Percentiles rank a stretch among this genome's conserved stretches.
These are phyloP conservation scores for Chlamydomonas incerta DNA, from an alignment of 139 green algal genomes.

Conservation along the genomic window DNA sequence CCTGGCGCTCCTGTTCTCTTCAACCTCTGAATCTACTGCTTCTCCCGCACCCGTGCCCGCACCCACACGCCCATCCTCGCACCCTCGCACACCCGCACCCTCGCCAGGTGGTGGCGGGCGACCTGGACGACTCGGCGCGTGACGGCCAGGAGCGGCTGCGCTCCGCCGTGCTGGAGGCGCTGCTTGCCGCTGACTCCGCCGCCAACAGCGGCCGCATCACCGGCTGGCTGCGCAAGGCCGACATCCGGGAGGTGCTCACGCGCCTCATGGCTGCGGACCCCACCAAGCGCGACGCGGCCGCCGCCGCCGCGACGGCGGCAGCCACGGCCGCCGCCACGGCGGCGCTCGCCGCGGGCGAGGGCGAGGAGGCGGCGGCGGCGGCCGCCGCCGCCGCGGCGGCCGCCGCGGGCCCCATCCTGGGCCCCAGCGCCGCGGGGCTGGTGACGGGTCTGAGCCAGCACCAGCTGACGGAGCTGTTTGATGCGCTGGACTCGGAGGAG, in stretches of 20 bases:
- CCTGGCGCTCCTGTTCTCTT: too few relatives aligned
- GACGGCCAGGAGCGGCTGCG: conserved; percentile 52
- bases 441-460: neutral
- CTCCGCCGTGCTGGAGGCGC: conserved; percentile 30
- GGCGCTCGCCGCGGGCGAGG: neutral
- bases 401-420: neutral
- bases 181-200: conserved; percentile 4
- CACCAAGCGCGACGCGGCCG: neutral
- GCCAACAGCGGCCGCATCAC: conserved; percentile 45
- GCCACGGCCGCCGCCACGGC: too few relatives aligned
- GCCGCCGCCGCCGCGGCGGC: neutral
- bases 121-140: conserved; percentile 54
- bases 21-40: too few relatives aligned
- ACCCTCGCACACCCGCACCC: too few relatives aligned
- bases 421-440: conserved; percentile 16
- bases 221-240: conserved; percentile 60
- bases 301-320: too few relatives aligned
- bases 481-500: conserved; percentile 60
- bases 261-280: neutral
- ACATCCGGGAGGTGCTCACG: conserved; percentile 41
- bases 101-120: conserved; percentile 42
- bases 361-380: neutral
- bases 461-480: conserved; percentile 48
- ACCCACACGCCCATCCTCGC: too few relatives aligned
- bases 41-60: too few relatives aligned